Evolutionary conservation across 1,284 basidiomycete genomes (phyloP), one percentile per base, ranked within the genome.

Genomic region (Sanghuangporus weigelae): DNA sequence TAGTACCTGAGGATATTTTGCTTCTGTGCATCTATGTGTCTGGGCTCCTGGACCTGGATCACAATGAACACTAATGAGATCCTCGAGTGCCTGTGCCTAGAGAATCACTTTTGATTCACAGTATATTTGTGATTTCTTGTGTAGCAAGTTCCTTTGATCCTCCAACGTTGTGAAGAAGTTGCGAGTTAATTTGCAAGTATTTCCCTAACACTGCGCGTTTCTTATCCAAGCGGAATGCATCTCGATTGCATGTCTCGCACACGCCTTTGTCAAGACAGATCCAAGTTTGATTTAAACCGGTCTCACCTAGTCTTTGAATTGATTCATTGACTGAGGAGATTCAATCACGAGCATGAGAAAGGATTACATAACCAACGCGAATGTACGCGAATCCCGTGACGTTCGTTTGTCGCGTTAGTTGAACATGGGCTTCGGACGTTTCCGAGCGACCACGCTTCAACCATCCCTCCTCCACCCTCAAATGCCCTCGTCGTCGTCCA

Each of bases 401-500:
- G 7, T 54, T 23, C 53, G 53, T 39, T 35, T 54, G 53, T 54
- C 53, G 53, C 53, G 53, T 54, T 54, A 54, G 31, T 54, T 54
- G 26, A 54, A 53, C 48, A 49, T 19, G 48, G 23, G 31, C 35
- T 38, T 54, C 53, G 53, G 53, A 7, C 53, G 16, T 54, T 38
- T 12, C 53, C 53, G 53, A 31, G 26, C 26, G 26, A 38, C 23
- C 53, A 54, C 53, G 53, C 31, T 38, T 54, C 23, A 54, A 54
- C 53, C 53, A 36, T 35, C 12, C 53, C 53, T 31, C 19, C 49
- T 23, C 14, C 53, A 31, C 53, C 48, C 26, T 31, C 44, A 44
- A 38, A 63, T 63, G 62, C 31, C 57, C 35, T 63, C 62, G 40
- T 63, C 62, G 40, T 51, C 57, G 57, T 39, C 40, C 16, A 63